A percentile compares a stretch with the other conserved stretches of the same genome.
phyloP scores from a whole-genome alignment of 2,329 filamentous ascomycete species.

The Colletotrichum ledebouriae region DNA sequence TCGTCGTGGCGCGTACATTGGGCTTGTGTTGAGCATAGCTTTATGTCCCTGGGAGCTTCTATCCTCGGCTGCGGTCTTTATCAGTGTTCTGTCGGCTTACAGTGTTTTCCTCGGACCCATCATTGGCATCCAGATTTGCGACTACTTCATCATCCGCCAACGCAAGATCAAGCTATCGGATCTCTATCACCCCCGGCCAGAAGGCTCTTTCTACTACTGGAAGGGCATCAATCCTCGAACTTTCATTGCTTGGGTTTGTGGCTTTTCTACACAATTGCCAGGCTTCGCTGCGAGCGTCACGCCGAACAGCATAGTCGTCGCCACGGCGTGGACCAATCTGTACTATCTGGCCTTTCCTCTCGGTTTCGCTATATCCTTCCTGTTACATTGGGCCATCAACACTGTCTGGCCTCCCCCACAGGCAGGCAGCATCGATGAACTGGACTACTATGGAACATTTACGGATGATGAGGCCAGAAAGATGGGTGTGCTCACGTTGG shows the following conservation, averaged over 20 bases:
- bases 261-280: slow-evolving; percentile 47
- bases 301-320: slow-evolving; percentile 19
- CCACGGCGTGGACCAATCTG: slow-evolving; percentile 22
- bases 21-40: slow-evolving; percentile 58
- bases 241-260: slow-evolving; percentile 55
- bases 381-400: slow-evolving; percentile 33
- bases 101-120: slow-evolving; percentile 55
- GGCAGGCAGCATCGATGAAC: slow-evolving; percentile 6
- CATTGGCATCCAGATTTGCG: slow-evolving; percentile 55
- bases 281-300: slow-evolving; percentile 39
- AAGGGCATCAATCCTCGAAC: slow-evolving; percentile 55
- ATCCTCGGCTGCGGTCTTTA: slow-evolving; percentile 52
- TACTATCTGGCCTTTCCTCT: slow-evolving; percentile 39
- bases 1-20: slow-evolving; percentile 64
- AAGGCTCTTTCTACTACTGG: slow-evolving; percentile 56
- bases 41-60: slow-evolving; percentile 67
- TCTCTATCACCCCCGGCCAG: slow-evolving; percentile 52
- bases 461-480: slow-evolving; percentile 34
- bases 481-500: slow-evolving; percentile 10
- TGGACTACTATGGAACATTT: slow-evolving; percentile 39
- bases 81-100: slow-evolving; percentile 53
- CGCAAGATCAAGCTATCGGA: slow-evolving; percentile 54
- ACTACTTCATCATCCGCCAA: slow-evolving; percentile 51
- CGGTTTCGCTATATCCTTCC: slow-evolving; percentile 35
- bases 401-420: slow-evolving; percentile 35